phyloP scores from a whole-genome alignment of 2,329 filamentous ascomycete species.

The Cordyceps javanica region DNA sequence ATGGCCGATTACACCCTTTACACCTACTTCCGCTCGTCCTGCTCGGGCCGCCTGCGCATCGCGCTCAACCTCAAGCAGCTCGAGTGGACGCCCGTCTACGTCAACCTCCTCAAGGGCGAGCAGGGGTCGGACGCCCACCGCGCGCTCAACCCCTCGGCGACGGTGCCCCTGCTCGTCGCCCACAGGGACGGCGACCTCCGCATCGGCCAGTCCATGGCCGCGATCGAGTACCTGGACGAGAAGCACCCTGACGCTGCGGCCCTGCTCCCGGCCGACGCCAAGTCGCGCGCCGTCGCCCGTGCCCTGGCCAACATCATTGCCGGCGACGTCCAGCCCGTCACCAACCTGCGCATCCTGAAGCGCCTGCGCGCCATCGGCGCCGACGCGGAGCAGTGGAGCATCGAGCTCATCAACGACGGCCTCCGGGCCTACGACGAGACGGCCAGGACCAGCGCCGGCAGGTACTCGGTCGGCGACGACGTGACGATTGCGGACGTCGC shows the following conservation, averaged over 20 bases:
- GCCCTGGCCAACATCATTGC: conserved; percentile 48
- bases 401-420: conserved; percentile 44
- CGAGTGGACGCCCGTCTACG: conserved; percentile 36
- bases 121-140: conserved; percentile 41
- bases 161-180: conserved; percentile 48
- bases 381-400: conserved; percentile 42
- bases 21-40: conserved; percentile 58
- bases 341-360: conserved; percentile 49
- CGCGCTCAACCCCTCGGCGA: conserved; percentile 45
- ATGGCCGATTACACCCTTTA: conserved; percentile 40
- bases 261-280: conserved; percentile 41
- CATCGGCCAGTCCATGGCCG: conserved; percentile 53
- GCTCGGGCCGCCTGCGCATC: conserved; percentile 55
- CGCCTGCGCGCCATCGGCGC: conserved; percentile 39
- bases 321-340: conserved; percentile 54
- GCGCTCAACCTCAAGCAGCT: conserved; percentile 51
- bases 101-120: conserved; percentile 50
- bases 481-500: conserved; percentile 54
- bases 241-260: conserved; percentile 31
- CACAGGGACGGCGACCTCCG: conserved; percentile 27
- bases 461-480: conserved; percentile 48
- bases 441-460: conserved; percentile 32
- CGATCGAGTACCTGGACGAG: conserved; percentile 58
- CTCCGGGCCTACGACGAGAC: conserved; percentile 51
- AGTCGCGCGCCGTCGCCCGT: conserved; percentile 43